phyloP scores from a whole-genome alignment of 768 basidiomycete genomes.

The Kwoniella botswanensis region DNA sequence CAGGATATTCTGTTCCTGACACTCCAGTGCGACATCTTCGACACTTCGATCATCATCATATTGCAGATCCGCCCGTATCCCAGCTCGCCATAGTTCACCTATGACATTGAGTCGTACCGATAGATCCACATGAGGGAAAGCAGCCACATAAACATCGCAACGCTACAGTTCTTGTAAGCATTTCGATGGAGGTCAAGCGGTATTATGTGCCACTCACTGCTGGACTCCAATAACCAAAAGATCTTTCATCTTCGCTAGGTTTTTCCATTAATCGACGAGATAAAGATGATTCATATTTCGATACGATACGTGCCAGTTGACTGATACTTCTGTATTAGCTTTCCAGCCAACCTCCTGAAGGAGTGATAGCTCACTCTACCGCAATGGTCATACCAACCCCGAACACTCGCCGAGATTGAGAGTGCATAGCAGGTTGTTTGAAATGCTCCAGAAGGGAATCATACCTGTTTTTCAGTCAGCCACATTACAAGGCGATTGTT shows the following conservation, averaged over 20 bases:
- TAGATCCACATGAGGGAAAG: slow-evolving; percentile 45
- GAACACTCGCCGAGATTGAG: slow-evolving; percentile 39
- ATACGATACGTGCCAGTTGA: slow-evolving; percentile 47
- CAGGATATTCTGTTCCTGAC: slow-evolving; percentile 54
- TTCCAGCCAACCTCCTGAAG: not conserved
- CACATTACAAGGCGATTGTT: not conserved
- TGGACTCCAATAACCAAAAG: slow-evolving; percentile 53
- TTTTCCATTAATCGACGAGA: slow-evolving; percentile 48
- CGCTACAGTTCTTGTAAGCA: slow-evolving; percentile 25
- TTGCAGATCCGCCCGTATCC: slow-evolving; percentile 55
- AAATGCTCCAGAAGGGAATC: slow-evolving; percentile 53
- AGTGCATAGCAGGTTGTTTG: slow-evolving; percentile 46
- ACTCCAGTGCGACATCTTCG: slow-evolving; percentile 52
- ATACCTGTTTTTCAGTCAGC: slow-evolving; percentile 36
- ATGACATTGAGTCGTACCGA: slow-evolving; percentile 42
- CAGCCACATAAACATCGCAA: slow-evolving; percentile 56
- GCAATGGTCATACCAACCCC: slow-evolving; percentile 56
- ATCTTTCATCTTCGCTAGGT: slow-evolving; percentile 49
- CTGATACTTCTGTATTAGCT: slow-evolving; percentile 24
- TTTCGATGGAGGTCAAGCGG: slow-evolving; percentile 6
- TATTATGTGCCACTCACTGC: slow-evolving; percentile 31
- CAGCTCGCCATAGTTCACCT: slow-evolving; percentile 55
- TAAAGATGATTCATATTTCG: slow-evolving; percentile 47
- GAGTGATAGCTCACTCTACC: slow-evolving; percentile 44
- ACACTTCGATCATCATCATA: slow-evolving; percentile 54